These are phyloP conservation scores for Populus alba DNA, from an alignment of 345 rosid genomes.

Conservation along the genomic window DNA sequence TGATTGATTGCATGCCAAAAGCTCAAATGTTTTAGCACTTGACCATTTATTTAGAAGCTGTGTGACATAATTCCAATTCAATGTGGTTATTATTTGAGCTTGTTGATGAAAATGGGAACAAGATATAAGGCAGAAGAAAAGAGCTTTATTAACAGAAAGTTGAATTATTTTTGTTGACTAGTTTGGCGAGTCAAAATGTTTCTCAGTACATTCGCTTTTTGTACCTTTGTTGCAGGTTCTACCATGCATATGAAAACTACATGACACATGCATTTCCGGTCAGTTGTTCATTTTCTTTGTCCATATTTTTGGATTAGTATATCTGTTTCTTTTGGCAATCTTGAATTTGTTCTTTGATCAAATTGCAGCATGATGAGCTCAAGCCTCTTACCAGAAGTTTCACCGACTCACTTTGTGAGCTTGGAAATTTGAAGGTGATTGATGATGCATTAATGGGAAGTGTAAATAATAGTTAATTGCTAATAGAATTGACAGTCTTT, in stretches of 20 bases:
- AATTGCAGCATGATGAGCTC: conserved; percentile 84
- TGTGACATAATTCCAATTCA: background rate
- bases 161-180: background rate
- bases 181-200: background rate
- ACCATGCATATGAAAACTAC: conserved; percentile 94
- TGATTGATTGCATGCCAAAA: background rate
- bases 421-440: conserved; percentile 84
- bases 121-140: background rate
- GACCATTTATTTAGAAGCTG: background rate
- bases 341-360: conserved; percentile 1
- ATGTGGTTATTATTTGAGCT: background rate
- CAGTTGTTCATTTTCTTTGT: conserved; percentile 26
- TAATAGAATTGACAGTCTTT: conserved; percentile 10
- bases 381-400: conserved; percentile 79
- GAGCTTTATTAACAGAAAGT: background rate
- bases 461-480: background rate
- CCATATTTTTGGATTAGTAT: background rate
- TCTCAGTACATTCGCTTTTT: background rate
- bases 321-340: background rate
- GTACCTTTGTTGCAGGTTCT: conserved; percentile 56
- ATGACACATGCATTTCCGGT: conserved; percentile 88
- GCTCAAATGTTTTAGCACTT: background rate
- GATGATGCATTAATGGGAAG: background rate
- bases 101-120: background rate
- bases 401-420: conserved; percentile 93